Evolutionary conservation across 306 rosid species (phyloP).

Genomic region (Nissolia schottii): DNA sequence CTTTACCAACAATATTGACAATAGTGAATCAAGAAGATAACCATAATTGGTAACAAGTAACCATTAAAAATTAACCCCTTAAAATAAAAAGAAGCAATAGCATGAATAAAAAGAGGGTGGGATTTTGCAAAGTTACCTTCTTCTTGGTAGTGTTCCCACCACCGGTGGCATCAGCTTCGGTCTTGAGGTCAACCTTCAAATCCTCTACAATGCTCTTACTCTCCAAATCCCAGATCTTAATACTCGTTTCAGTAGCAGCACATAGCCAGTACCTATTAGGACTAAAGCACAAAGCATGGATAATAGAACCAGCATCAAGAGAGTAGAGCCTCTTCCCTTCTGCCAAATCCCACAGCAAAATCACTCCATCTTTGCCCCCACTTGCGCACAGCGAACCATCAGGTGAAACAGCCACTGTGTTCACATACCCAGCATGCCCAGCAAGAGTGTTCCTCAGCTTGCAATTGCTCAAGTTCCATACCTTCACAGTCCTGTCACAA

Average conservation of each 20-base stretch:
- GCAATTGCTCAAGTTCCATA: constrained; percentile 72
- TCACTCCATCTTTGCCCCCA: constrained; percentile 77
- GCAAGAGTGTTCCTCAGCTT: constrained; percentile 56
- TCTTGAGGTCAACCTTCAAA: constrained; percentile 64
- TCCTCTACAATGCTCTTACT: constrained; percentile 78
- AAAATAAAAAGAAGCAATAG: background rate
- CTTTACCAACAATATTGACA: background rate
- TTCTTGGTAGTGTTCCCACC: constrained; percentile 50
- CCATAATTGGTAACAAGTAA: background rate
- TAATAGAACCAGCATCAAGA: constrained; percentile 59
- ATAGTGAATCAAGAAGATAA: background rate
- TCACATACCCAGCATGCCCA: constrained; percentile 68
- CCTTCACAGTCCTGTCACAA: constrained; percentile 64
- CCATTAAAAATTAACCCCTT: background rate
- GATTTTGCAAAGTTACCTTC: constrained; percentile 37
- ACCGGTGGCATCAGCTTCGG: constrained; percentile 56
- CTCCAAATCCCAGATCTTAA: constrained; percentile 87
- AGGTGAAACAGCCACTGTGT: constrained; percentile 72
- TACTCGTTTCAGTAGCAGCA: constrained; percentile 78
- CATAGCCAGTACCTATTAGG: constrained; percentile 87
- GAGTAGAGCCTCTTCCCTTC: constrained; percentile 76
- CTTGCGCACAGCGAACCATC: constrained; percentile 80
- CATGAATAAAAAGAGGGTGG: background rate
- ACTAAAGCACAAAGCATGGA: constrained; percentile 66
- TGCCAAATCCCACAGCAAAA: constrained; percentile 75